phyloP scores from a whole-genome alignment of 805 yeast species.

The Clavispora fructus region DNA sequence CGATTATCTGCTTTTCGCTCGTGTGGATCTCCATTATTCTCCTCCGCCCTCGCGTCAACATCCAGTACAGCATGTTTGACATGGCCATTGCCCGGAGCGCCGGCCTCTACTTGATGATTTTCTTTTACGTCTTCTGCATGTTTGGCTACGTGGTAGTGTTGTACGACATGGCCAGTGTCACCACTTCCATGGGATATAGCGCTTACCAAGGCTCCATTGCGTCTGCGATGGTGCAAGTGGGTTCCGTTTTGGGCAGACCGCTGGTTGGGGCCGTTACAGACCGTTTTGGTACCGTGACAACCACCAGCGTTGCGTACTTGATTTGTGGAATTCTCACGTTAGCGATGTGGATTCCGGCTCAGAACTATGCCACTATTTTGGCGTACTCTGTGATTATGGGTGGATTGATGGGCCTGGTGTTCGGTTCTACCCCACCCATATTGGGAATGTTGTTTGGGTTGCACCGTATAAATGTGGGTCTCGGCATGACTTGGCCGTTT shows the following conservation, averaged over 20 bases:
- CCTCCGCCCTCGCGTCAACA: slow-evolving; percentile 13
- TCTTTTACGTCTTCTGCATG: slow-evolving; percentile 44
- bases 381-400: slow-evolving; percentile 52
- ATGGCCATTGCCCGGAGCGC: slow-evolving; percentile 29
- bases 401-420: slow-evolving; percentile 56
- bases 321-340: slow-evolving; percentile 24
- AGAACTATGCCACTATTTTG: slow-evolving; percentile 51
- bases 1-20: slow-evolving; percentile 12
- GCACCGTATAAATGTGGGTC: slow-evolving; percentile 42
- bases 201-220: slow-evolving; percentile 52
- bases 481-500: slow-evolving; percentile 50
- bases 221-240: slow-evolving; percentile 58
- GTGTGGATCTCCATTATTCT: slow-evolving; percentile 11
- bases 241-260: slow-evolving; percentile 54
- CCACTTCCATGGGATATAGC: slow-evolving; percentile 54
- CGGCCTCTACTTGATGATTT: slow-evolving; percentile 38
- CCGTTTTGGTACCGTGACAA: slow-evolving; percentile 46
- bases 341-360: slow-evolving; percentile 38
- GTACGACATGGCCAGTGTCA: slow-evolving; percentile 56
- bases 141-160: slow-evolving; percentile 58
- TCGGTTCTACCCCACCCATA: slow-evolving; percentile 51
- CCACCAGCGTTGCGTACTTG: slow-evolving; percentile 23
- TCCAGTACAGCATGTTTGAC: slow-evolving; percentile 36
- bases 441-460: slow-evolving; percentile 53
- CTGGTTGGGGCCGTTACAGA: slow-evolving; percentile 48